Conservation (phyloP, 2,329 filamentous ascomycete species). For the Dryadomyces quercus-mongolicae region DNA sequence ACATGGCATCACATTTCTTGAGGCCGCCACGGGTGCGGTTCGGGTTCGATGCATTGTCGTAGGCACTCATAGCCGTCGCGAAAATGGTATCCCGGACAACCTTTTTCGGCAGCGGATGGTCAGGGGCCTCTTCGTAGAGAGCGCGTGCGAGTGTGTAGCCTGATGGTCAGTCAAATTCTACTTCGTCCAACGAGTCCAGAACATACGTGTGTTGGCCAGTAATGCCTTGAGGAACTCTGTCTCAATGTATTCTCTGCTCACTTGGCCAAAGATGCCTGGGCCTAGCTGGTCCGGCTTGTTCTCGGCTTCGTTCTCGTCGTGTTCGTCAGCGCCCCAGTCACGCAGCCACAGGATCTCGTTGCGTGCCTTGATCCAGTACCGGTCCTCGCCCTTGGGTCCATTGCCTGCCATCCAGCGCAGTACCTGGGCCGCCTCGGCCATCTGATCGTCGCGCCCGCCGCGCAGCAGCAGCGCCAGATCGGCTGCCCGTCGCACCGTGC, state of each 20-base stretch:
- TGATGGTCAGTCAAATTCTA: slow-evolving; percentile 23
- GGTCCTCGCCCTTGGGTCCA: slow-evolving; percentile 46
- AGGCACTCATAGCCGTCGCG: slow-evolving; percentile 53
- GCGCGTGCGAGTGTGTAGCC: slow-evolving; percentile 51
- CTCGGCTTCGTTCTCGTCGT: slow-evolving; percentile 12
- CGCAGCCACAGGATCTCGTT: slow-evolving; percentile 61
- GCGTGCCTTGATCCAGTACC: slow-evolving; percentile 49
- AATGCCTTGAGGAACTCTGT: slow-evolving; percentile 58
- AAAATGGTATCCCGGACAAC: slow-evolving; percentile 49
- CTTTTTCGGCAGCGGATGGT: slow-evolving; percentile 34
- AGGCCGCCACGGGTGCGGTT: slow-evolving; percentile 65
- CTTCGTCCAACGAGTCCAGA: no score
- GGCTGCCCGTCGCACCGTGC: slow-evolving; percentile 39
- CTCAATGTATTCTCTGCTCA: slow-evolving; percentile 52
- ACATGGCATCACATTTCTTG: slow-evolving; percentile 69
- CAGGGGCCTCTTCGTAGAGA: slow-evolving; percentile 42
- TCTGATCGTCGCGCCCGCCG: slow-evolving; percentile 50
- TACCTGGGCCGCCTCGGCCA: slow-evolving; percentile 41
- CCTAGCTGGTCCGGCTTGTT: neutral
- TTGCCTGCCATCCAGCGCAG: slow-evolving; percentile 38
- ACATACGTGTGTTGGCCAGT: slow-evolving; percentile 46
- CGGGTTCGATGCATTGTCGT: slow-evolving; percentile 73
- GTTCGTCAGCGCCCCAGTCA: slow-evolving; percentile 50
- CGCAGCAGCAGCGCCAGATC: slow-evolving; percentile 55
- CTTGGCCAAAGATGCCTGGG: slow-evolving; percentile 42